A percentile compares a stretch with the other conserved stretches of the same genome.
These are phyloP conservation scores for Cubamyces sp. DNA, from an alignment of 768 basidiomycete species.

Conservation along the genomic window DNA sequence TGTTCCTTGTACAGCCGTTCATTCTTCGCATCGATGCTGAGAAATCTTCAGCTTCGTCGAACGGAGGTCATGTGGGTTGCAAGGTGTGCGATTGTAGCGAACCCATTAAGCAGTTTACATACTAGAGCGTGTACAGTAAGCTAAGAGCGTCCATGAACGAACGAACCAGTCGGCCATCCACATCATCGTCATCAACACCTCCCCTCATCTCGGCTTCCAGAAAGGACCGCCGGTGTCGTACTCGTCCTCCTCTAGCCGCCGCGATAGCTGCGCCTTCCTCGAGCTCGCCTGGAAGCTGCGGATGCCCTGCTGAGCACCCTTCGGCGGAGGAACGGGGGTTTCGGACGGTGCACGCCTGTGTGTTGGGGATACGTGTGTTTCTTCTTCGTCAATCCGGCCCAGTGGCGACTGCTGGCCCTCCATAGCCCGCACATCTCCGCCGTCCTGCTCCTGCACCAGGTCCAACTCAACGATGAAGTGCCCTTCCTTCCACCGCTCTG, in stretches of 20 bases:
- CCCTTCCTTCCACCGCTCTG: slow-evolving; percentile 69
- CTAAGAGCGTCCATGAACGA: slow-evolving; percentile 17
- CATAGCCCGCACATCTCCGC: slow-evolving; percentile 43
- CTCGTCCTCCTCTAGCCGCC: slow-evolving; percentile 17
- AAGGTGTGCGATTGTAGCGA: background rate
- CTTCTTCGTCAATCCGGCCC: slow-evolving; percentile 36
- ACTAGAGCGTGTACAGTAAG: slow-evolving; percentile 21
- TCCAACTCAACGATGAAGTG: slow-evolving; percentile 58
- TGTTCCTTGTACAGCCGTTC: too few species aligned
- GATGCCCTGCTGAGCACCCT: slow-evolving; percentile 18
- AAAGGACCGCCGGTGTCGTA: slow-evolving; percentile 18
- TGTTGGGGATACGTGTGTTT: slow-evolving; percentile 34
- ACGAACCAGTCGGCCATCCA: background rate
- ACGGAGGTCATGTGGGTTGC: background rate
- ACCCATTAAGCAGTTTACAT: slow-evolving; percentile 18
- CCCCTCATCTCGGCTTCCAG: slow-evolving; percentile 23
- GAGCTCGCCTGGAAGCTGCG: slow-evolving; percentile 23
- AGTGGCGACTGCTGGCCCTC: slow-evolving; percentile 35
- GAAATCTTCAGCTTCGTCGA: background rate
- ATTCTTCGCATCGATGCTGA: too few species aligned
- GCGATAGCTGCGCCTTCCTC: slow-evolving; percentile 24
- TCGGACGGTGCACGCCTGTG: slow-evolving; percentile 16
- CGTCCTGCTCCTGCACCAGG: slow-evolving; percentile 29
- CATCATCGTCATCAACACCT: background rate
- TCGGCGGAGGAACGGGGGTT: slow-evolving; percentile 17